phyloP scores from a whole-genome alignment of 2,329 filamentous ascomycete genomes.

The Metarhizium anisopliae region DNA sequence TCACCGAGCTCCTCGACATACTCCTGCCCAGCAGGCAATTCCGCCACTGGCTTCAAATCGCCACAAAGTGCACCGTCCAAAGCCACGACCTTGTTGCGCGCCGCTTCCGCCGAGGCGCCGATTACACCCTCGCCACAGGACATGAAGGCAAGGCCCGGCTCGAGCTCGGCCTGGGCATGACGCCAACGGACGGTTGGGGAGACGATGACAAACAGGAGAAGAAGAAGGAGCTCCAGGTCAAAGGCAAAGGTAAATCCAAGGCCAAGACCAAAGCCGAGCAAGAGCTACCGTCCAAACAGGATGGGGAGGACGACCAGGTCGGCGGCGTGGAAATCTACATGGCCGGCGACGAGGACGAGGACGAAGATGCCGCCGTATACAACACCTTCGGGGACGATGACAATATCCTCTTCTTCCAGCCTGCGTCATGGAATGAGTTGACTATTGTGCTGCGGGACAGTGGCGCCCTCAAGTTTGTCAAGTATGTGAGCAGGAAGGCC shows the following conservation, averaged over 20 bases:
- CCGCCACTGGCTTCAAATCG: slow-evolving; percentile 78
- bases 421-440: slow-evolving; percentile 76
- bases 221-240: slow-evolving; percentile 23
- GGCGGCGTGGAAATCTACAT: slow-evolving; percentile 88
- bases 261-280: slow-evolving; percentile 20
- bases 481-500: slow-evolving; percentile 80
- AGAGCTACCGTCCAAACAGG: slow-evolving; percentile 19
- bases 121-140: slow-evolving; percentile 88
- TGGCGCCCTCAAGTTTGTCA: slow-evolving; percentile 85
- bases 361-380: slow-evolving; percentile 80
- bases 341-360: slow-evolving; percentile 62
- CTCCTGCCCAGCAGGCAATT: slow-evolving; percentile 81
- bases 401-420: slow-evolving; percentile 56
- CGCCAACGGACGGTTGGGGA: slow-evolving; percentile 79
- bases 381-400: slow-evolving; percentile 68
- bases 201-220: slow-evolving; percentile 48
- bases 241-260: slow-evolving; percentile 21
- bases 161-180: slow-evolving; percentile 81
- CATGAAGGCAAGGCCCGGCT: slow-evolving; percentile 71
- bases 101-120: slow-evolving; percentile 75
- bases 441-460: slow-evolving; percentile 82
- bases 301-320: slow-evolving; percentile 42
- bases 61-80: slow-evolving; percentile 66
- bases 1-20: slow-evolving; percentile 71
- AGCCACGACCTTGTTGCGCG: slow-evolving; percentile 73